Evolutionary conservation across 148 eudicot genomes (phyloP).

Genomic region (Rhododendron kiyosumense): DNA sequence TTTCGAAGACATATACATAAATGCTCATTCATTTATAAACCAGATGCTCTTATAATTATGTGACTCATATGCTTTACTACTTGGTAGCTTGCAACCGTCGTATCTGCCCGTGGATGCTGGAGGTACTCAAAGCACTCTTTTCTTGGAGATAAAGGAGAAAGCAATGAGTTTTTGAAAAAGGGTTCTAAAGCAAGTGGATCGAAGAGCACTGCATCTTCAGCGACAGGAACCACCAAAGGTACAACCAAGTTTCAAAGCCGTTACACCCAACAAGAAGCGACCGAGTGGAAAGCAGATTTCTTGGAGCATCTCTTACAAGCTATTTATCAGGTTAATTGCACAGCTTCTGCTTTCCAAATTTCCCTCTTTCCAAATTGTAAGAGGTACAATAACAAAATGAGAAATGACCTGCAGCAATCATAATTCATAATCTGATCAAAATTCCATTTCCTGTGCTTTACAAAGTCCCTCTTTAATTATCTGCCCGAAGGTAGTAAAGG

Average conservation of each 20-base stretch:
- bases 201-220: neutral
- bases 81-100: conserved; percentile 50
- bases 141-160: conserved; percentile 22
- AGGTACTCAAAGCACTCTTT: conserved; percentile 24
- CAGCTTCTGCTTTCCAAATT: neutral
- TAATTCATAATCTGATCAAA: neutral
- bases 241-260: conserved; percentile 13
- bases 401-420: neutral
- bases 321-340: conserved; percentile 58
- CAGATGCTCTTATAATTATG: neutral
- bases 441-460: neutral
- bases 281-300: conserved; percentile 30
- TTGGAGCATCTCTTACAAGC: conserved; percentile 46
- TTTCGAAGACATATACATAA: neutral
- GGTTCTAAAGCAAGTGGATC: conserved; percentile 13
- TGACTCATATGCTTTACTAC: neutral
- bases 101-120: conserved; percentile 74
- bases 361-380: neutral
- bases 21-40: neutral
- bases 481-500: neutral
- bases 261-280: conserved; percentile 1
- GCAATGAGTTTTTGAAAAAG: conserved; percentile 29
- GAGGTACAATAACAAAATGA: neutral
- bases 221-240: neutral
- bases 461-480: neutral